Percentiles rank a stretch among this genome's conserved stretches.
These are phyloP conservation scores for Penstemon eatonii DNA, from an alignment of 257 asterid genomes.

Conservation along the genomic window DNA sequence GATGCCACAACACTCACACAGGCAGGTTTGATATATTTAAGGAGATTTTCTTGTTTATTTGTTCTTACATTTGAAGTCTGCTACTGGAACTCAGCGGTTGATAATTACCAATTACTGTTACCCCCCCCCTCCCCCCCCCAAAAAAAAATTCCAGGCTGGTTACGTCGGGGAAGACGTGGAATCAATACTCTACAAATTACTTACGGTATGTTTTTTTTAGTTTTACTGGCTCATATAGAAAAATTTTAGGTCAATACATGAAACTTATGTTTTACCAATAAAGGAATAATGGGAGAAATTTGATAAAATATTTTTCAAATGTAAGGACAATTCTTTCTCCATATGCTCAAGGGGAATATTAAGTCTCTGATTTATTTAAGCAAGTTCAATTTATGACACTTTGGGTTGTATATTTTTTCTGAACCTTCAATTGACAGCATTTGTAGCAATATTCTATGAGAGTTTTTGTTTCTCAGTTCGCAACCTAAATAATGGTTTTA, in stretches of 20 bases:
- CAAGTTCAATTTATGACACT: slow-evolving; percentile 4
- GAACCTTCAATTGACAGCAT: not conserved
- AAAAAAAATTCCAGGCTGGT: slow-evolving; percentile 65
- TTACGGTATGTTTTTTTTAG: slow-evolving; percentile 52
- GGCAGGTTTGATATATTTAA: slow-evolving; percentile 73
- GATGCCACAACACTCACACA: slow-evolving; percentile 95
- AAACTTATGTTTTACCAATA: not conserved
- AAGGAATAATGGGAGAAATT: not conserved
- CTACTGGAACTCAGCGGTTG: slow-evolving; percentile 16
- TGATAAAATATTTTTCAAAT: not conserved
- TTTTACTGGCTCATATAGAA: slow-evolving; percentile 19
- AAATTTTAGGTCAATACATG: slow-evolving; percentile 21
- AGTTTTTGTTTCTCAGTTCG: not conserved
- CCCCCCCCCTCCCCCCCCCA: slow-evolving; percentile 17
- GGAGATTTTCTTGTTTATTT: not conserved
- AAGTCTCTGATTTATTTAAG: not conserved
- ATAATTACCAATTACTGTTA: not conserved
- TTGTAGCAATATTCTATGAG: not conserved
- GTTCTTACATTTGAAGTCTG: not conserved
- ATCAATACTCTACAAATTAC: slow-evolving; percentile 75
- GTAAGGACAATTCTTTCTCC: slow-evolving; percentile 21
- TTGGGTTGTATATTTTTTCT: not conserved
- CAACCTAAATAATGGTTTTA: slow-evolving; percentile 4
- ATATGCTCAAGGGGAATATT: not conserved
- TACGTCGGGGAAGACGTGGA: slow-evolving; percentile 98